These are phyloP conservation scores for Closterium sp. DNA, from an alignment of 139 green algal genomes.

Conservation along the genomic window DNA sequence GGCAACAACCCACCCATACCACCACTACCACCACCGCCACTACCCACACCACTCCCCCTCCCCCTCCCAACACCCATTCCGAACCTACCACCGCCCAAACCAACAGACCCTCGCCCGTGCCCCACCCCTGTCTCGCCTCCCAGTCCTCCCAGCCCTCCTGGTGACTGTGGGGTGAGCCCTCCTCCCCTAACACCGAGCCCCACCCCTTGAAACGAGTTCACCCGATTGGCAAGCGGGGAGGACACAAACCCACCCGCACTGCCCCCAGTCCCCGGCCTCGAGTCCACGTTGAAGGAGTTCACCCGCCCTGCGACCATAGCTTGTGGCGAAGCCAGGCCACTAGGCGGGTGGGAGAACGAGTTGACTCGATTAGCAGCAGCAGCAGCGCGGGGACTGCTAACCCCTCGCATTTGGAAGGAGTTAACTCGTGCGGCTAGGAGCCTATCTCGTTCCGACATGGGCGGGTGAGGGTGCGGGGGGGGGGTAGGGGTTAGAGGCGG, in stretches of 20 bases:
- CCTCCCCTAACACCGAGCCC: neutral
- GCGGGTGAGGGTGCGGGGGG: neutral
- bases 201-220: neutral
- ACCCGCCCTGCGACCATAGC: neutral
- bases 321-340: neutral
- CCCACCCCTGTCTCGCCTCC: neutral
- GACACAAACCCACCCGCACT: neutral
- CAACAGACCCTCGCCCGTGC: neutral
- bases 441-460: neutral
- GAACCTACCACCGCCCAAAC: neutral
- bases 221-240: neutral
- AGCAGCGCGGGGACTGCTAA: neutral
- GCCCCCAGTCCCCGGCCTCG: neutral
- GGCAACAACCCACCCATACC: neutral
- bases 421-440: neutral
- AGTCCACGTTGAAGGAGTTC: neutral
- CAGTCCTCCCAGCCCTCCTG: neutral
- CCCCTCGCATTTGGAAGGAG: neutral
- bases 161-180: no score
- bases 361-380: neutral
- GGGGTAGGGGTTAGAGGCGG: neutral
- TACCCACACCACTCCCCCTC: neutral
- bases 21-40: neutral
- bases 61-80: neutral
- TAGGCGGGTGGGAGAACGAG: neutral